Conservation (phyloP, 306 rosid genomes). For the Prinsepia uniflora region DNA sequence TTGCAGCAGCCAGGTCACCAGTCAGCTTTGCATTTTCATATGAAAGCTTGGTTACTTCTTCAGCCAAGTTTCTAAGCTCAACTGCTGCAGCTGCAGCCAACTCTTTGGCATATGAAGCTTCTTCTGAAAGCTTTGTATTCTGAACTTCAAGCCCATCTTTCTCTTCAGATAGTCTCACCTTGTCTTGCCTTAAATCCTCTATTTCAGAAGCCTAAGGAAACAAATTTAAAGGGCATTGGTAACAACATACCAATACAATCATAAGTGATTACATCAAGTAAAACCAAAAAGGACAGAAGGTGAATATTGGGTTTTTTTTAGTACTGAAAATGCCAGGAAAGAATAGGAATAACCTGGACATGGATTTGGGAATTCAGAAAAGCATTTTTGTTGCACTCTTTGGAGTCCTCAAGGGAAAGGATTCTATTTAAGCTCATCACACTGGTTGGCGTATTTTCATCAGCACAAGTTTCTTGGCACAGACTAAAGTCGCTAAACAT, state of each 20-base stretch:
- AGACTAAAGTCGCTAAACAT: slow-evolving; percentile 13
- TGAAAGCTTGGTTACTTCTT: slow-evolving; percentile 79
- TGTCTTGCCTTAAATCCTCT: slow-evolving; percentile 76
- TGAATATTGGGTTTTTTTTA: slow-evolving; percentile 11
- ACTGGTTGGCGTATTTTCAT: slow-evolving; percentile 42
- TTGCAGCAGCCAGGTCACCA: slow-evolving; percentile 52
- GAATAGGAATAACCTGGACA: slow-evolving; percentile 48
- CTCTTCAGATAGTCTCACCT: slow-evolving; percentile 60
- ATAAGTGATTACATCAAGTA: neutral
- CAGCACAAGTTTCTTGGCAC: slow-evolving; percentile 36
- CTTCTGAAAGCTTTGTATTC: slow-evolving; percentile 65
- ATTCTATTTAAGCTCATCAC: slow-evolving; percentile 52
- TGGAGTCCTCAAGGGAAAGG: slow-evolving; percentile 42
- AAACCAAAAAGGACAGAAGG: slow-evolving; percentile 14
- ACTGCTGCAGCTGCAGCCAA: slow-evolving; percentile 83
- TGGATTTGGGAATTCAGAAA: slow-evolving; percentile 43
- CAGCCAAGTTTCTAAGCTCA: slow-evolving; percentile 78
- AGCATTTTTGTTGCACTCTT: slow-evolving; percentile 36
- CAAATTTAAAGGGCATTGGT: slow-evolving; percentile 6
- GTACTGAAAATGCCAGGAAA: slow-evolving; percentile 15
- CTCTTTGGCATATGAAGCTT: slow-evolving; percentile 88
- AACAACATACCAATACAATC: slow-evolving; percentile 7
- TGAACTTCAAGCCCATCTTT: slow-evolving; percentile 74
- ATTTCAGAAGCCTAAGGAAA: slow-evolving; percentile 60
- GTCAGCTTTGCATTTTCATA: slow-evolving; percentile 67